These are phyloP conservation scores for Aspergillus avenaceus DNA, from an alignment of 495 filamentous ascomycete genomes.

Conservation along the genomic window DNA sequence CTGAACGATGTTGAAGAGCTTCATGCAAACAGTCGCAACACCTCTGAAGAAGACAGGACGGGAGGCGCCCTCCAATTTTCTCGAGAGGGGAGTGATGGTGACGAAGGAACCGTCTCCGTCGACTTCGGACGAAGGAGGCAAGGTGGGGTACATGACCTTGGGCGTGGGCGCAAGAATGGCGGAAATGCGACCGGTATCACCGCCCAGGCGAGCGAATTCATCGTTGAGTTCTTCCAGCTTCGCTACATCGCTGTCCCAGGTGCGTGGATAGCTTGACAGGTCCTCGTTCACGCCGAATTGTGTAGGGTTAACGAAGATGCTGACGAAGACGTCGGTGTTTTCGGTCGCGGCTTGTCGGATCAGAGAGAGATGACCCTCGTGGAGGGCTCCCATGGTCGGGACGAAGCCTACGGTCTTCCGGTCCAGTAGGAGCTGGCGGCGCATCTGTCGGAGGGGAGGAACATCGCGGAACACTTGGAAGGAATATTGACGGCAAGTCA, in stretches of 20 bases:
- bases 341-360: slow-evolving; percentile 81
- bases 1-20: slow-evolving; percentile 87
- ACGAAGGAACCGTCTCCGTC: slow-evolving; percentile 83
- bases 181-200: slow-evolving; percentile 59
- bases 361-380: slow-evolving; percentile 83
- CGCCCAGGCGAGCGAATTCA: slow-evolving; percentile 57
- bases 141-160: slow-evolving; percentile 77
- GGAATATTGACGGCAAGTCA: slow-evolving; percentile 25
- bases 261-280: slow-evolving; percentile 82
- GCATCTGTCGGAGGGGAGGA: slow-evolving; percentile 64
- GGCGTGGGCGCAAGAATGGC: slow-evolving; percentile 85
- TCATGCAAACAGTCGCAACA: slow-evolving; percentile 95
- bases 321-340: slow-evolving; percentile 80
- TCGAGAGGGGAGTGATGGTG: slow-evolving; percentile 79
- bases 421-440: slow-evolving; percentile 61
- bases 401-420: slow-evolving; percentile 79
- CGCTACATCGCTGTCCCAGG: slow-evolving; percentile 71
- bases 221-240: slow-evolving; percentile 64
- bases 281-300: slow-evolving; percentile 94
- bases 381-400: slow-evolving; percentile 95
- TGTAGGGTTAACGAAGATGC: slow-evolving; percentile 92
- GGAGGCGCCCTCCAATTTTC: slow-evolving; percentile 75
- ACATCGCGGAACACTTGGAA: slow-evolving; percentile 75
- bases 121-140: slow-evolving; percentile 76
- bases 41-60: slow-evolving; percentile 96